Base-by-base conservation (phyloP, 345 rosid species). In the Balakata baccata region DNA sequence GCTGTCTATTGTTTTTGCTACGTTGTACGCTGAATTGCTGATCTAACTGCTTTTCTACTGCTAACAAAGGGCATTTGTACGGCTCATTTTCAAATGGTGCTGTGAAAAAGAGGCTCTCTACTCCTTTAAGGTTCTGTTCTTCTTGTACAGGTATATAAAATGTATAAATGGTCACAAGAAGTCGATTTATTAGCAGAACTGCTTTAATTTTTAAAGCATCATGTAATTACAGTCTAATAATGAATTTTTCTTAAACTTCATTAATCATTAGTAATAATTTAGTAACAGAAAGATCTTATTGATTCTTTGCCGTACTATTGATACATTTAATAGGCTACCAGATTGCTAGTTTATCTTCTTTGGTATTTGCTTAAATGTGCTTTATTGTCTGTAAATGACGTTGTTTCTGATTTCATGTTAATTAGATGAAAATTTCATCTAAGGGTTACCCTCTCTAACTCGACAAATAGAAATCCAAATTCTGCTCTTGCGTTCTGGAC, bases 1-100 rank as follows among this genome's bases (percentile, higher is more conserved):
- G 34, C 34, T 70, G 52, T 8, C 62, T 14, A 39, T 63, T 54
- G 61, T 53, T 70, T 47, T 70, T 47, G 47, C 56, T 34, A 20
- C 37, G 18, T 54, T 54, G 6, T 18, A 7, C 29, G 56, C 52
- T 50, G 37, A 29, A 38, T 29, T 18, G 59, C 69, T 54, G 70
- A 63, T 73, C 43, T 49, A 13, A 6, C 34, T 1, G 2, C 34
- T 29, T 29, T 29, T 1, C n/a, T 8, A 57, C 41, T 47, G 25
- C 41, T 2, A 41, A 29, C 3, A 2, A 14, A n/a, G 16, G 11
- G 45, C 59, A 50, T 47, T 61, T 51, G 14, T 50, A 16, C 54
- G 50, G 46, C 62, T 22, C 25, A 3, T 41, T 68, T 29, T 9
- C 7, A 11, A 29, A 49, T 16, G 43, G 58, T 49, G 41, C 41